Base-by-base conservation (phyloP, 148 eudicot species). In the Camellia granthamiana region DNA sequence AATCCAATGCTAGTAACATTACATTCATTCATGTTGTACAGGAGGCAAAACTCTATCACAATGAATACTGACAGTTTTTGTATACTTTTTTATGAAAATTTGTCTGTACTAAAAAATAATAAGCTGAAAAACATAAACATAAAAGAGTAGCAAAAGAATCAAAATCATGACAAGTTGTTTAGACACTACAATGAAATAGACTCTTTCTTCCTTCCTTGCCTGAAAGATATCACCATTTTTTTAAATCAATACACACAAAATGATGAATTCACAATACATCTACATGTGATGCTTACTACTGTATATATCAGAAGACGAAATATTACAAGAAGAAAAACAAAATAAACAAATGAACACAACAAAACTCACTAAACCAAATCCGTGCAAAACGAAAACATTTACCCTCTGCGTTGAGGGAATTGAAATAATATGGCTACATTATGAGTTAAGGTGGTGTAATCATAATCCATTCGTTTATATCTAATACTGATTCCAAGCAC, bases 281-380 rank as follows among this genome's bases (percentile, higher is more conserved):
- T 65, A 51, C 52, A 44, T 2, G 16, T 63, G 21, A 21, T 43
- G 63, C 59, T 51, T 80, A 77, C 69, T 80, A 77, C 69, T 68
- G 81, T 69, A 80, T 60, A 30, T 42, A 77, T 54, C 79, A 7
- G 46, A 66, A 77, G 69, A 73, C 52, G 51, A 72, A 52, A 69
- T 65, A 72, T 72, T 74, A 18, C n/a, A 59, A 66, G 78, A 74
- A 61, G 67, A 80, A 51, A 54, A 67, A 78, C 38, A 30, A 52
- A 52, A 67, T 6, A 6, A 75, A 75, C 12, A 75, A 75, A 75
- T 12, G 18, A 38, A 55, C 2, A 0, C 9, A 13, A n/a, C 54
- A 11, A 18, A 78, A 78, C 73, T 52, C 58, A 15, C 65, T 62
- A 9, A 30, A 61, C 46, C 13, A 6, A 63, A 12, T 46, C 43